Evolutionary conservation across 2,329 filamentous ascomycete species (phyloP).

Genomic region (Phialophora tarda): DNA sequence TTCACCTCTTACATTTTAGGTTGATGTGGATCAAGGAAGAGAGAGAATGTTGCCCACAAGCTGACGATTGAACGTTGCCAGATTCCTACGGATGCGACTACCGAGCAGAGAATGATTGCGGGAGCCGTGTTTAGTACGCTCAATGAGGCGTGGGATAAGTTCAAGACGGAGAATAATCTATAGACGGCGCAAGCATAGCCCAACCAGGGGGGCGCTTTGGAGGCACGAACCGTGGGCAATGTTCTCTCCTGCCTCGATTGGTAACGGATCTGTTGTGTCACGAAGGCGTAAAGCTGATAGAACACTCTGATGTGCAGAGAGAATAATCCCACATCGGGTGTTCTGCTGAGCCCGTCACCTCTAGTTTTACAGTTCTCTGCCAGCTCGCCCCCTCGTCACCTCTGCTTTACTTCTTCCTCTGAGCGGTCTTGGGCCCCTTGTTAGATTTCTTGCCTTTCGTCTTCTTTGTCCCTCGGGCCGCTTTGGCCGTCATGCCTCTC

Average conservation of each 20-base stretch:
- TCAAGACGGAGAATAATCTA: slow-evolving; percentile 66
- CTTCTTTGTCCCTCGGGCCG: slow-evolving; percentile 68
- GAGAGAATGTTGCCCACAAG: neutral
- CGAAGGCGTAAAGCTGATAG: neutral
- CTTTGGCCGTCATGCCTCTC: slow-evolving; percentile 58
- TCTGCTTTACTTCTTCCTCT: slow-evolving; percentile 21
- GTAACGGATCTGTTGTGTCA: neutral
- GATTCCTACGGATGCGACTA: slow-evolving; percentile 68
- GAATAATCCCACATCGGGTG: neutral
- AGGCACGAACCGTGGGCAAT: neutral
- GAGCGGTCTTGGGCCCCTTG: slow-evolving; percentile 33
- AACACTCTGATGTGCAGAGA: neutral
- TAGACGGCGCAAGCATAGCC: slow-evolving; percentile 40
- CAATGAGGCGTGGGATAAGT: slow-evolving; percentile 73
- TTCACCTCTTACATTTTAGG: neutral
- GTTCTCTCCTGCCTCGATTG: neutral
- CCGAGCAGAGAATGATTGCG: slow-evolving; percentile 70
- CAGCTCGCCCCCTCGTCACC: neutral
- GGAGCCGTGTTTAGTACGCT: slow-evolving; percentile 68
- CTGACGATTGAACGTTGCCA: slow-evolving; percentile 40
- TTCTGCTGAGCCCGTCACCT: neutral
- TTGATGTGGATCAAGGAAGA: neutral
- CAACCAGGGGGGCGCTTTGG: neutral
- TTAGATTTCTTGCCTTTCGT: slow-evolving; percentile 67
- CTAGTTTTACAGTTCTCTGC: neutral